Evolutionary conservation across 345 rosid genomes (phyloP).

Genomic region (Mangifera indica): DNA sequence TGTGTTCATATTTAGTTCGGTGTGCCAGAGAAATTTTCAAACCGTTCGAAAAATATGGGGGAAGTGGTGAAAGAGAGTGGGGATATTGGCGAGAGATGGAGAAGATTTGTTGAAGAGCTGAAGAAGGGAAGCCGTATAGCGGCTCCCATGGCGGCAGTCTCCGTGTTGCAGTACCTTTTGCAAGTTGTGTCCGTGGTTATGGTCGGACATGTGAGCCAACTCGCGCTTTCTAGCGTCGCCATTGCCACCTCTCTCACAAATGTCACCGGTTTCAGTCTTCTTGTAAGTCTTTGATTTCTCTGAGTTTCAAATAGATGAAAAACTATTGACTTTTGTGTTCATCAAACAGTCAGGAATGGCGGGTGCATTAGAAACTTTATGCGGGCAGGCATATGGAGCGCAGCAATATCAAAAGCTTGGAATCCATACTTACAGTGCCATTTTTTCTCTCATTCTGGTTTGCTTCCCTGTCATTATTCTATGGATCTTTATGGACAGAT

Average conservation of each 20-base stretch:
- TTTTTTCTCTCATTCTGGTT: conserved; percentile 29
- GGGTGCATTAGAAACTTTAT: conserved; percentile 60
- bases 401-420: conserved; percentile 43
- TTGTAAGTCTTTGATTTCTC: conserved; percentile 15
- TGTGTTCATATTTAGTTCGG: too few relatives aligned
- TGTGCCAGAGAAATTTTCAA: too few relatives aligned
- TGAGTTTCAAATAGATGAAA: neutral
- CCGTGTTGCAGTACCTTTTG: conserved; percentile 30
- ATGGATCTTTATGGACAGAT: conserved; percentile 47
- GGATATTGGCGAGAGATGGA: conserved; percentile 15
- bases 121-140: conserved; percentile 21
- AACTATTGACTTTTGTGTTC: neutral
- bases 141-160: conserved; percentile 28
- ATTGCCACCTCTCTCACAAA: conserved; percentile 32
- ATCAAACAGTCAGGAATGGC: conserved; percentile 43
- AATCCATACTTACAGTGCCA: conserved; percentile 42
- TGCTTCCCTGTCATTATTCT: conserved; percentile 40
- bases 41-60: too few relatives aligned
- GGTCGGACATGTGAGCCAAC: conserved; percentile 30
- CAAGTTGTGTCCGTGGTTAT: conserved; percentile 23
- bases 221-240: conserved; percentile 28
- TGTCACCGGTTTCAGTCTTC: conserved; percentile 35
- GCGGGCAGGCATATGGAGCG: conserved; percentile 75
- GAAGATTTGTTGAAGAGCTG: conserved; percentile 19
- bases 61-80: conserved; percentile 8